phyloP scores from a whole-genome alignment of 768 basidiomycete genomes.

The Termitomyces sp. region DNA sequence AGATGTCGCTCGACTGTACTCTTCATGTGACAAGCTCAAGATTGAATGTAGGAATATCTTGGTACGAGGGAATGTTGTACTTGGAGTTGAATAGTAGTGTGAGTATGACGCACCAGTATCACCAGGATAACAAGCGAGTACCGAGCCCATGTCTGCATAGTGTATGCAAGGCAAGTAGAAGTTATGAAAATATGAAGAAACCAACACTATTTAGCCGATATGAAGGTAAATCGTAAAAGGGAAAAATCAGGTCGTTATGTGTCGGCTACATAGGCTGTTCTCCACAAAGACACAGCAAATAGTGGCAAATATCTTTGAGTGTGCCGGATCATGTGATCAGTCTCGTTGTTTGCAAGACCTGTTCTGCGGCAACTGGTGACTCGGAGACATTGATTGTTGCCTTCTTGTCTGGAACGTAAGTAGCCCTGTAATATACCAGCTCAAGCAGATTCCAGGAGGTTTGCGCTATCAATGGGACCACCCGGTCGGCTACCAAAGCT shows the following conservation, averaged over 20 bases:
- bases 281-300: not conserved
- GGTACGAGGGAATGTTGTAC: not conserved
- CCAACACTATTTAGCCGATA: not conserved
- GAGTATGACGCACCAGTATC: slow-evolving; percentile 16
- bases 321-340: no score
- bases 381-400: not conserved
- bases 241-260: not conserved
- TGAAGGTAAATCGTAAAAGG: not conserved
- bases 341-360: no score
- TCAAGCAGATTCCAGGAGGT: not conserved
- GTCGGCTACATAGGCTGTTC: not conserved
- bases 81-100: not conserved
- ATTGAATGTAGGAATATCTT: slow-evolving; percentile 40
- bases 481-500: slow-evolving; percentile 43
- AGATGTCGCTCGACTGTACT: slow-evolving; percentile 42
- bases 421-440: not conserved
- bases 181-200: not conserved
- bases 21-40: slow-evolving; percentile 41
- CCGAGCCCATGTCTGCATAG: slow-evolving; percentile 20
- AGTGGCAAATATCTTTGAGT: not conserved
- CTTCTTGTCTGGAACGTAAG: not conserved
- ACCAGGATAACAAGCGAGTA: slow-evolving; percentile 16
- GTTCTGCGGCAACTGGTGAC: not conserved
- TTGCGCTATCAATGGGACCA: slow-evolving; percentile 4
- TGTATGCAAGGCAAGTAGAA: not conserved